These are phyloP conservation scores for Prunus mongolica DNA, from an alignment of 306 rosid genomes.

Conservation along the genomic window DNA sequence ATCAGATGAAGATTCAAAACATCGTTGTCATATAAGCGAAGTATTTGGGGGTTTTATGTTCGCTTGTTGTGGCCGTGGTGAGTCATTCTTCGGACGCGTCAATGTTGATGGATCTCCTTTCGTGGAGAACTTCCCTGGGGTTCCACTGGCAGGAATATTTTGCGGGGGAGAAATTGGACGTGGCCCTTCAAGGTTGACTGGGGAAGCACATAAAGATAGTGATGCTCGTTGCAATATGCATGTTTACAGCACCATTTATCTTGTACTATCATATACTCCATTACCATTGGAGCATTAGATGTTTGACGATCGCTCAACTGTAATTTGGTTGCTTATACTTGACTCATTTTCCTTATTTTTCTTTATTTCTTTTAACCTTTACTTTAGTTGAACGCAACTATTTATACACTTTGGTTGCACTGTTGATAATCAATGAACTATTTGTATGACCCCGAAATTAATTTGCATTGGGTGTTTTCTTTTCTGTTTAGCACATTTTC, in stretches of 20 bases:
- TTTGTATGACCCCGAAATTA: too few species aligned
- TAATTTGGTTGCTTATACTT: too few species aligned
- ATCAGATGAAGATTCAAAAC: constrained; percentile 26
- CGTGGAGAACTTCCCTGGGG: constrained; percentile 50
- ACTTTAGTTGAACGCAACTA: too few species aligned
- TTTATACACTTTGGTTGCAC: too few species aligned
- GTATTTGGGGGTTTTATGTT: constrained; percentile 71
- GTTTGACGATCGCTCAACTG: background rate
- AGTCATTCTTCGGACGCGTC: constrained; percentile 43
- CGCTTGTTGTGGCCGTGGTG: constrained; percentile 65
- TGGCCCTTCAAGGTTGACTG: constrained; percentile 25
- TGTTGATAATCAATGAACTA: too few species aligned
- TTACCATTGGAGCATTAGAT: constrained; percentile 23
- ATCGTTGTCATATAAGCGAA: background rate
- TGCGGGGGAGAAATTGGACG: constrained; percentile 80
- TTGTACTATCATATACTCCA: constrained; percentile 51
- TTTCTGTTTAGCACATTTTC: too few species aligned
- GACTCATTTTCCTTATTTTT: too few species aligned
- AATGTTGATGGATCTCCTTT: constrained; percentile 63
- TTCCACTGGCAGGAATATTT: constrained; percentile 62
- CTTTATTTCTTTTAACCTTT: too few species aligned
- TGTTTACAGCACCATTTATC: constrained; percentile 60
- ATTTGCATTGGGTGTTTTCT: too few species aligned
- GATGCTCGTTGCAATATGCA: constrained; percentile 46
- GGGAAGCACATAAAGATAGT: constrained; percentile 34